Percentiles rank a stretch among this genome's conserved stretches.
Evolutionary conservation across 2,329 filamentous ascomycete genomes (phyloP).

Genomic region (Nemania abortiva): DNA sequence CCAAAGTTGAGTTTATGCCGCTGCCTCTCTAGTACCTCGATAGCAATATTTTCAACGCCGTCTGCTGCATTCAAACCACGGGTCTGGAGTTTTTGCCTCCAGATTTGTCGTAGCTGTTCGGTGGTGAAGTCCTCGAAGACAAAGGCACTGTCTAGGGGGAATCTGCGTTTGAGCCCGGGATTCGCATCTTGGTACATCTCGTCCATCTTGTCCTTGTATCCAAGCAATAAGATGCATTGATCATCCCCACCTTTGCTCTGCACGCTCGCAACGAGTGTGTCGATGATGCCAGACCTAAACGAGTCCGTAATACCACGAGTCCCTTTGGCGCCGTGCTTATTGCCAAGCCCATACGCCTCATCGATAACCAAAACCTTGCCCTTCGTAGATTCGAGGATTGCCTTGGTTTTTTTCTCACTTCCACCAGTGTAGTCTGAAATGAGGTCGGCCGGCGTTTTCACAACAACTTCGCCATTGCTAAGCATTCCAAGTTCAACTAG

Average conservation of each 20-base stretch:
- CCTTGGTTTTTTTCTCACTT: slow-evolving; percentile 21
- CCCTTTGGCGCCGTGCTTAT: slow-evolving; percentile 43
- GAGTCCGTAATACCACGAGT: slow-evolving; percentile 39
- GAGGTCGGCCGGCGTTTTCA: slow-evolving; percentile 25
- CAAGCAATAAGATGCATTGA: slow-evolving; percentile 76
- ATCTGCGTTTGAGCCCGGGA: slow-evolving; percentile 74
- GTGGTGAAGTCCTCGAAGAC: slow-evolving; percentile 75
- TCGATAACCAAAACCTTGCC: slow-evolving; percentile 31
- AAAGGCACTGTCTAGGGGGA: slow-evolving; percentile 73
- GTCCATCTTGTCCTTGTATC: slow-evolving; percentile 77
- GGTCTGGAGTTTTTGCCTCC: slow-evolving; percentile 71
- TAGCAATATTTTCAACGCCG: slow-evolving; percentile 64
- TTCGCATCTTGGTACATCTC: slow-evolving; percentile 79
- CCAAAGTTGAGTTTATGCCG: slow-evolving; percentile 75
- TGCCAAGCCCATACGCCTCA: slow-evolving; percentile 67
- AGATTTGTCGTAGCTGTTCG: slow-evolving; percentile 67
- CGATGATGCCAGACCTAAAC: slow-evolving; percentile 71
- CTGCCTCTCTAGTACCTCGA: slow-evolving; percentile 70
- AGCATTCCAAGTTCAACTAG: slow-evolving; percentile 32
- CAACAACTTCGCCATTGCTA: slow-evolving; percentile 30
- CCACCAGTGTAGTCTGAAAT: slow-evolving; percentile 15
- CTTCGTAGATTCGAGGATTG: slow-evolving; percentile 26
- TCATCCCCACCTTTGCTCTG: slow-evolving; percentile 78
- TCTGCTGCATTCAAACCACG: slow-evolving; percentile 65
- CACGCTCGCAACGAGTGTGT: slow-evolving; percentile 79